Conservation (phyloP, 2,329 filamentous ascomycete species). For the Colletotrichum spinosum region DNA sequence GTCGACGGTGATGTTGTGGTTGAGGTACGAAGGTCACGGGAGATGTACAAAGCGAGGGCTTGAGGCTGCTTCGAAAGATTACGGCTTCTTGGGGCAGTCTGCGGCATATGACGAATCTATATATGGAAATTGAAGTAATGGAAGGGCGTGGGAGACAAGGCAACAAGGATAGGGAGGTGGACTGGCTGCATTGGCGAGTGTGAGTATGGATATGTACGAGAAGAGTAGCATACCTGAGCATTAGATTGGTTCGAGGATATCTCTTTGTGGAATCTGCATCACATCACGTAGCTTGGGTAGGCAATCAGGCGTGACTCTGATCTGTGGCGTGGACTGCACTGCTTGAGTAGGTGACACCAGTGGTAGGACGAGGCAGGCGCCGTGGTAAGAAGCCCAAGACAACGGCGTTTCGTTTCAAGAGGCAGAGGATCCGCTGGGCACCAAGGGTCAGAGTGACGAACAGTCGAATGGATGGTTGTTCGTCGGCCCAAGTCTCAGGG, state of each 20-base stretch:
- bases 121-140: conserved; percentile 36
- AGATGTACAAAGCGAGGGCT: conserved; percentile 19
- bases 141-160: conserved; percentile 9
- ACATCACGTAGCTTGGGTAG: too few relatives aligned
- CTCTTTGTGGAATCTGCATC: conserved; percentile 20
- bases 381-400: conserved; percentile 12
- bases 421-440: conserved; percentile 27
- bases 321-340: neutral
- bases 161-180: conserved; percentile 16
- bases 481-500: conserved; percentile 21
- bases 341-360: neutral
- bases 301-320: conserved; percentile 9
- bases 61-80: neutral
- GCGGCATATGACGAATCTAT: conserved; percentile 29
- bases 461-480: conserved; percentile 21
- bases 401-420: conserved; percentile 32
- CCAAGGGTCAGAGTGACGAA: conserved; percentile 14
- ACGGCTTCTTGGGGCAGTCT: conserved; percentile 5
- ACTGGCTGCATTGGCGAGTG: conserved; percentile 25
- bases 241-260: conserved; percentile 35
- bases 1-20: neutral
- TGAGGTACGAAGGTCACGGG: neutral
- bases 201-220: conserved; percentile 36
- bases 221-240: conserved; percentile 35
- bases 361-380: conserved; percentile 16